Conservation (phyloP, 192 early-diverging fungal species). For the Paraglomus occultum region DNA sequence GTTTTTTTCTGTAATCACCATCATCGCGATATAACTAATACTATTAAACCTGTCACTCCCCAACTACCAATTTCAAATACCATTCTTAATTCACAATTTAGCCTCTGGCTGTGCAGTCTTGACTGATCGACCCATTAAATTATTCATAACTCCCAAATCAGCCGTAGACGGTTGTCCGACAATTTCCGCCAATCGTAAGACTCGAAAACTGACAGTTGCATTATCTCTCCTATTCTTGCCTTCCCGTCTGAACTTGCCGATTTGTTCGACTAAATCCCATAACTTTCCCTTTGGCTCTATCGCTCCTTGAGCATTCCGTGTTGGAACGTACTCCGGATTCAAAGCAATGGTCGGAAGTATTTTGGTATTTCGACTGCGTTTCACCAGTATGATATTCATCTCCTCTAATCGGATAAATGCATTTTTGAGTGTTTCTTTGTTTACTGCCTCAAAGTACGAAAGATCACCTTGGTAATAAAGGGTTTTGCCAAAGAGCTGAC, state of each 20-base stretch:
- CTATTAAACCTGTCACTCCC: no score
- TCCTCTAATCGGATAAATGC: constrained; percentile 69
- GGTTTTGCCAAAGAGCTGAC: constrained; percentile 78
- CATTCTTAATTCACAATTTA: constrained; percentile 11
- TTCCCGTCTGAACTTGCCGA: constrained; percentile 76
- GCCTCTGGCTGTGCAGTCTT: constrained; percentile 22
- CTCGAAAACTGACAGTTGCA: constrained; percentile 63
- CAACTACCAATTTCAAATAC: no score
- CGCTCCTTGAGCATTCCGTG: constrained; percentile 42
- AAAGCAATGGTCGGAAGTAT: constrained; percentile 45
- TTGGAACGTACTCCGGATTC: constrained; percentile 46
- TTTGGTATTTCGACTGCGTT: constrained; percentile 45
- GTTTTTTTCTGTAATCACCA: no score
- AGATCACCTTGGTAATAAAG: constrained; percentile 79
- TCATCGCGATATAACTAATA: no score
- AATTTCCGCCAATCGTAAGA: constrained; percentile 55
- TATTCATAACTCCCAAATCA: constrained; percentile 20
- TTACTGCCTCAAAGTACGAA: constrained; percentile 78
- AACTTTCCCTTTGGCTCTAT: constrained; percentile 58
- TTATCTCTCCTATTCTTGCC: constrained; percentile 86
- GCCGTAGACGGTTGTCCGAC: constrained; percentile 41
- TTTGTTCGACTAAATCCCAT: constrained; percentile 79
- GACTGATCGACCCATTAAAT: constrained; percentile 23
- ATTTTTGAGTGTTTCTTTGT: constrained; percentile 82
- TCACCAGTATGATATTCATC: constrained; percentile 62